These are phyloP conservation scores for Curvularia hawaiiensis DNA, from an alignment of 2,329 filamentous ascomycete genomes.

Conservation along the genomic window DNA sequence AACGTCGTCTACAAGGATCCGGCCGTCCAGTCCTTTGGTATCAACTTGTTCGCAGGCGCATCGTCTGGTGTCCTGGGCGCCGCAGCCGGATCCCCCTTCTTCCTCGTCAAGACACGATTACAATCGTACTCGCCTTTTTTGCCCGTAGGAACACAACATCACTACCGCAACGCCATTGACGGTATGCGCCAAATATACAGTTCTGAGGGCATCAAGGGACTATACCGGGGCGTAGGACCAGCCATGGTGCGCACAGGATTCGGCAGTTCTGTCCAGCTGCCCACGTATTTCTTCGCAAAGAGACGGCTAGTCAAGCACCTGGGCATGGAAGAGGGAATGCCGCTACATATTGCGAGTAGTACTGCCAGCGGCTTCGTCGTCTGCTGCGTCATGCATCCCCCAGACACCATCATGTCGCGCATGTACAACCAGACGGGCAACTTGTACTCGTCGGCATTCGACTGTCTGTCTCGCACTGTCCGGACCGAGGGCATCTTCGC, in stretches of 20 bases:
- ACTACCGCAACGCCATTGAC: constrained; percentile 84
- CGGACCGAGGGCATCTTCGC: constrained; percentile 89
- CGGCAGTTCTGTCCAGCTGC: constrained; percentile 92
- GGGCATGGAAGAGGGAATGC: constrained; percentile 88
- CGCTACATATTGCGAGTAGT: constrained; percentile 86
- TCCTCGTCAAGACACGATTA: constrained; percentile 94
- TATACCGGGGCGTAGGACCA: constrained; percentile 89
- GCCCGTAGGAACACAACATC: constrained; percentile 95
- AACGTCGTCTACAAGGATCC: constrained; percentile 72
- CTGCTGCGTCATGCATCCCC: constrained; percentile 97
- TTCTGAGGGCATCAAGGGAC: constrained; percentile 75
- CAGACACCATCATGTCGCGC: constrained; percentile 98
- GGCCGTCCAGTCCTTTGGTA: constrained; percentile 78
- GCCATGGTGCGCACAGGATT: constrained; percentile 97
- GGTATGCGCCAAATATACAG: constrained; percentile 80
- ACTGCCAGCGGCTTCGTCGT: constrained; percentile 93
- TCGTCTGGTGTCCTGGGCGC: constrained; percentile 88
- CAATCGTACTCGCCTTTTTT: constrained; percentile 93
- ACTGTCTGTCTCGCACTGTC: constrained; percentile 89
- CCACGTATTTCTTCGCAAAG: constrained; percentile 98
- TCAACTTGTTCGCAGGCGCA: constrained; percentile 95
- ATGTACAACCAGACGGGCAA: constrained; percentile 99
- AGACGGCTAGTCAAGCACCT: constrained; percentile 79
- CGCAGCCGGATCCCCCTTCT: constrained; percentile 93
- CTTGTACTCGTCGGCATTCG: constrained; percentile 90